A percentile compares a stretch with the other conserved stretches of the same genome.
Conservation (phyloP, 2,329 filamentous ascomycete species). For the Talaromyces sp. region DNA sequence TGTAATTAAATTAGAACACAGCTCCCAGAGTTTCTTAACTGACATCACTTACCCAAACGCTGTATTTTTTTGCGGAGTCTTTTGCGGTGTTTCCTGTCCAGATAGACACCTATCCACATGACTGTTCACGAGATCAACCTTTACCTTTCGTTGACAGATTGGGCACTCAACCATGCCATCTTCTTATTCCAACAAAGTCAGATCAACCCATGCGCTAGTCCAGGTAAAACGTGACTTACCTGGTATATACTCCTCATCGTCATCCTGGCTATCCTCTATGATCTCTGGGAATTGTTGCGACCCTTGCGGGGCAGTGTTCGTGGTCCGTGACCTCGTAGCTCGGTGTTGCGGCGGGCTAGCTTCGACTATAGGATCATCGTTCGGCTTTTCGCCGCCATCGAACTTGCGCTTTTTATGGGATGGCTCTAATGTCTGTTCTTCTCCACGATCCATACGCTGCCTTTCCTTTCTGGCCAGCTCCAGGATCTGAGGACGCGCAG, state of each 20-base stretch:
- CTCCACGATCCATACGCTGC: slow-evolving; percentile 57
- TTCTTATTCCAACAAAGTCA: slow-evolving; percentile 49
- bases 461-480: slow-evolving; percentile 62
- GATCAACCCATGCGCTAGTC: neutral
- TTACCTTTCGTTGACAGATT: slow-evolving; percentile 78
- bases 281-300: slow-evolving; percentile 27
- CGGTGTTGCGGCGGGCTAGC: slow-evolving; percentile 30
- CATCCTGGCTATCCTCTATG: slow-evolving; percentile 47
- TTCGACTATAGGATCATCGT: slow-evolving; percentile 41
- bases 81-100: neutral
- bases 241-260: slow-evolving; percentile 42
- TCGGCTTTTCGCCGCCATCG: slow-evolving; percentile 36
- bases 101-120: slow-evolving; percentile 72
- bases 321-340: slow-evolving; percentile 40
- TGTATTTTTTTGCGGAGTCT: slow-evolving; percentile 15
- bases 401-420: slow-evolving; percentile 41
- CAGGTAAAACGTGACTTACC: slow-evolving; percentile 27
- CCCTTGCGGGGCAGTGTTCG: slow-evolving; percentile 16
- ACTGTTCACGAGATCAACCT: slow-evolving; percentile 72
- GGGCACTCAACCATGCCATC: slow-evolving; percentile 84
- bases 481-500: slow-evolving; percentile 64
- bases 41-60: slow-evolving; percentile 31
- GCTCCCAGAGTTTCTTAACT: neutral
- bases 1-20: slow-evolving; percentile 14
- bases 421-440: slow-evolving; percentile 34